Conservation (phyloP, 2,329 filamentous ascomycete species). For the Fusarium keratoplasticum region DNA sequence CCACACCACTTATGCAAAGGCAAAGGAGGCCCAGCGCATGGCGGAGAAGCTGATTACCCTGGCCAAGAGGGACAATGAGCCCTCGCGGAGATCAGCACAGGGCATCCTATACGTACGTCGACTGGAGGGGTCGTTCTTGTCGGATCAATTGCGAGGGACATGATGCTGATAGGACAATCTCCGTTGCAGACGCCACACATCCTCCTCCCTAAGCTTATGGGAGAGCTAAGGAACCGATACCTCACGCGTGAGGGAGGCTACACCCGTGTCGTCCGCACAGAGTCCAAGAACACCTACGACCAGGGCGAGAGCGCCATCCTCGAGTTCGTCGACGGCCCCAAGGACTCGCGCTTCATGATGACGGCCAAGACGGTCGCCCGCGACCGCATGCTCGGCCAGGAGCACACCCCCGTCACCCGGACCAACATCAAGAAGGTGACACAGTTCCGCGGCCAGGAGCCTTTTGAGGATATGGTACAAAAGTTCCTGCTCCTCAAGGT, state of each 20-base stretch:
- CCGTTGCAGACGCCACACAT: slow-evolving; percentile 70
- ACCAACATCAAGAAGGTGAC: slow-evolving; percentile 89
- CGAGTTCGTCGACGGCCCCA: slow-evolving; percentile 93
- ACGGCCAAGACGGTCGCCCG: slow-evolving; percentile 86
- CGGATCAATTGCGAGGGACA: not conserved
- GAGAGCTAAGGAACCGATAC: slow-evolving; percentile 84
- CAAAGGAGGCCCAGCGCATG: slow-evolving; percentile 93
- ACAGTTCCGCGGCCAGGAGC: slow-evolving; percentile 75
- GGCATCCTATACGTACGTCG: slow-evolving; percentile 84
- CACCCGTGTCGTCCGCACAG: slow-evolving; percentile 92
- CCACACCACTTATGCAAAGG: slow-evolving; percentile 94
- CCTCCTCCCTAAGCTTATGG: slow-evolving; percentile 88
- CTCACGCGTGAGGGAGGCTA: slow-evolving; percentile 85
- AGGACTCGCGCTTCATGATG: slow-evolving; percentile 94
- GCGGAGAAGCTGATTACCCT: slow-evolving; percentile 95
- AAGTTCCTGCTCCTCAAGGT: slow-evolving; percentile 49
- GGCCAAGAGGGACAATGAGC: slow-evolving; percentile 92
- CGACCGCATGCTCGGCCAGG: slow-evolving; percentile 65
- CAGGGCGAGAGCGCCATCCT: slow-evolving; percentile 92
- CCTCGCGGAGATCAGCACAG: slow-evolving; percentile 78
- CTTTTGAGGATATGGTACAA: slow-evolving; percentile 74
- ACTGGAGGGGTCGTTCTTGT: not conserved
- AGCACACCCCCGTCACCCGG: slow-evolving; percentile 76
- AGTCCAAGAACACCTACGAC: slow-evolving; percentile 85
- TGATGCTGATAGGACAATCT: slow-evolving; percentile 17